These are phyloP conservation scores for Daucus carota DNA, from an alignment of 129 eudicot genomes.

Conservation along the genomic window DH1_v3.0 NC_030383.2:41399501-41400000, in stretches of 20 bases:
- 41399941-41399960: not conserved
- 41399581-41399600: not conserved
- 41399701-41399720: not conserved
- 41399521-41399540: no score
- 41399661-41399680: not conserved
- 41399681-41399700: not conserved
- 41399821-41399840: not conserved
- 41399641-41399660: not conserved
- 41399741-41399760: not conserved
- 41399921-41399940: not conserved
- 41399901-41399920: no score
- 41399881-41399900: no score
- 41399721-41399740: not conserved
- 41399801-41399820: not conserved
- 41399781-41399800: not conserved
- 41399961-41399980: slow-evolving; percentile 10
- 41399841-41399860: not conserved
- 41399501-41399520: no score
- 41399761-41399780: not conserved
- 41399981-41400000: not conserved
- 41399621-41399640: not conserved
- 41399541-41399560: no score
- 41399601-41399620: not conserved
- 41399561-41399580: not conserved
- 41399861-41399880: not conserved